phyloP scores from a whole-genome alignment of 345 rosid genomes.

The Melaleuca alternifolia region DNA sequence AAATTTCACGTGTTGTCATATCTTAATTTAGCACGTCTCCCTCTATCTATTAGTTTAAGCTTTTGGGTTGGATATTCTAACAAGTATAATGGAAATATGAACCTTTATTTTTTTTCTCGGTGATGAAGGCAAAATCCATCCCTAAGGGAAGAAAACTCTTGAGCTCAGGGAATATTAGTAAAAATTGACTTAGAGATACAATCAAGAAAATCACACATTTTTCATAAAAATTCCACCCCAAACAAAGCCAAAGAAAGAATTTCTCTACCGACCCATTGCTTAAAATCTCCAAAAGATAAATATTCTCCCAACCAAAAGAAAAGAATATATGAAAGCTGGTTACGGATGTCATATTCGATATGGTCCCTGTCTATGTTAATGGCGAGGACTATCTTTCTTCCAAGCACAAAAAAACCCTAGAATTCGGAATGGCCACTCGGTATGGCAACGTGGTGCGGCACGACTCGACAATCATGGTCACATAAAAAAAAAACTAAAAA shows the following conservation, averaged over 20 bases:
- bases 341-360: background rate
- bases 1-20: too few relatives aligned
- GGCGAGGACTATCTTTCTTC: background rate
- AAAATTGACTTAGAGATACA: background rate
- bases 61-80: background rate
- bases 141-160: background rate
- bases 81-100: background rate
- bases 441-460: background rate
- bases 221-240: background rate
- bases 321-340: background rate
- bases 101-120: background rate
- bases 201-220: background rate
- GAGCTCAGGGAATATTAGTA: background rate
- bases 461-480: background rate
- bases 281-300: background rate
- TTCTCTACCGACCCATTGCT: background rate
- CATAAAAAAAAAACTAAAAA: background rate
- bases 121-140: background rate
- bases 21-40: too few relatives aligned
- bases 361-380: background rate
- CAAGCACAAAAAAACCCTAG: background rate
- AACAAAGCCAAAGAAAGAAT: background rate
- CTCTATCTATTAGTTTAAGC: background rate
- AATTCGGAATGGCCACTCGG: background rate
- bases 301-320: background rate